phyloP scores from a whole-genome alignment of 2,329 filamentous ascomycete genomes.

The Didymella lethalis region DNA sequence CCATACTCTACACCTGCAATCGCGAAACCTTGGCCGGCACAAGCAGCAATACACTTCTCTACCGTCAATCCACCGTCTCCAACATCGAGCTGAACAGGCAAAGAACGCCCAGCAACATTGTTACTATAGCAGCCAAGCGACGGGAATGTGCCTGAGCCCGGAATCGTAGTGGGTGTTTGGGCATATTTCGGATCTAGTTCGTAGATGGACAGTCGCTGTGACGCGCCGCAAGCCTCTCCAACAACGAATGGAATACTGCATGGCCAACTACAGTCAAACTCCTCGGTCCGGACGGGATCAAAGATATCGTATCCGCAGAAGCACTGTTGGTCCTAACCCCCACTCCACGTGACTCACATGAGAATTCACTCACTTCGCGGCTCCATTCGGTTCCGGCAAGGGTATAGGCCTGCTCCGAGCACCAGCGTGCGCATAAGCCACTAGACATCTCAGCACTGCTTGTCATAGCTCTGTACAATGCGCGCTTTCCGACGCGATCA shows the following conservation, averaged over 20 bases:
- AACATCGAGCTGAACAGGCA: neutral
- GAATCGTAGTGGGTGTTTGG: neutral
- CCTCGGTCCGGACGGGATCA: neutral
- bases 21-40: neutral
- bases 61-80: neutral
- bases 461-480: neutral
- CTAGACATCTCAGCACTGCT: constrained; percentile 2
- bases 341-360: too few species aligned
- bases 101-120: neutral
- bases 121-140: neutral
- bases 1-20: neutral
- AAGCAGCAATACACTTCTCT: neutral
- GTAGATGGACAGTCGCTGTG: neutral
- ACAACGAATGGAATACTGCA: neutral
- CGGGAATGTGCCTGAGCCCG: neutral
- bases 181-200: neutral
- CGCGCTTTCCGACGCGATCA: constrained; percentile 1
- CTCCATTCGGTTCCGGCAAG: constrained; percentile 7
- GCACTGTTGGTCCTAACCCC: constrained; percentile 2
- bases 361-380: neutral
- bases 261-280: neutral
- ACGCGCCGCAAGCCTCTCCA: neutral
- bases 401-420: constrained; percentile 1
- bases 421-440: constrained; percentile 1
- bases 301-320: constrained; percentile 5